phyloP scores from a whole-genome alignment of 2,329 filamentous ascomycete genomes.

The Xylaria hypoxylon region DNA sequence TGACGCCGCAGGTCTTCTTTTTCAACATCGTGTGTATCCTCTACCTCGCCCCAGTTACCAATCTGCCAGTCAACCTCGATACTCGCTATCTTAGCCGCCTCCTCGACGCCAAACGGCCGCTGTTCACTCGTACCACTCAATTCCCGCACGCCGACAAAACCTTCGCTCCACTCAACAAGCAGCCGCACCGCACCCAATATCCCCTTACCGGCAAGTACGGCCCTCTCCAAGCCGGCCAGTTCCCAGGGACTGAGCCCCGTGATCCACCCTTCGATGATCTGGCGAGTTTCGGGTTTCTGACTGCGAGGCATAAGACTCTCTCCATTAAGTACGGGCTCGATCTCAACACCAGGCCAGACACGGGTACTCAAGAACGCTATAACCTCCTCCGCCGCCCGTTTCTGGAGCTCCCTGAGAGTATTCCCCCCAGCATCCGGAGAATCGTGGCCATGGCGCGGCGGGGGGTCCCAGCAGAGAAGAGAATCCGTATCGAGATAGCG shows the following conservation, averaged over 20 bases:
- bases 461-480: slow-evolving; percentile 85
- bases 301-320: slow-evolving; percentile 79
- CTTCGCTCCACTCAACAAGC: slow-evolving; percentile 88
- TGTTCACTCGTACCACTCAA: slow-evolving; percentile 49
- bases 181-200: slow-evolving; percentile 81
- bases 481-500: slow-evolving; percentile 93
- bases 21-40: slow-evolving; percentile 97
- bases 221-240: slow-evolving; percentile 87
- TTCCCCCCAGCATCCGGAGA: slow-evolving; percentile 58
- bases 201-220: slow-evolving; percentile 86
- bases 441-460: slow-evolving; percentile 59
- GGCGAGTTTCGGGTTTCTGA: slow-evolving; percentile 79
- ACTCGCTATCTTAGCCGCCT: slow-evolving; percentile 81
- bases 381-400: slow-evolving; percentile 74
- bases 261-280: slow-evolving; percentile 84
- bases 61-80: slow-evolving; percentile 94
- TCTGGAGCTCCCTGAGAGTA: slow-evolving; percentile 79
- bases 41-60: slow-evolving; percentile 92
- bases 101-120: slow-evolving; percentile 78
- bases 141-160: slow-evolving; percentile 64
- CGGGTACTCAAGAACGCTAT: slow-evolving; percentile 76
- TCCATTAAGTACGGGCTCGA: slow-evolving; percentile 82
- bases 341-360: slow-evolving; percentile 86
- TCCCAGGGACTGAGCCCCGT: slow-evolving; percentile 79
- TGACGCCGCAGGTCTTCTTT: slow-evolving; percentile 90